These are phyloP conservation scores for Suaeda aralocaspica DNA, from an alignment of 148 eudicot species.

Conservation along the genomic window DNA sequence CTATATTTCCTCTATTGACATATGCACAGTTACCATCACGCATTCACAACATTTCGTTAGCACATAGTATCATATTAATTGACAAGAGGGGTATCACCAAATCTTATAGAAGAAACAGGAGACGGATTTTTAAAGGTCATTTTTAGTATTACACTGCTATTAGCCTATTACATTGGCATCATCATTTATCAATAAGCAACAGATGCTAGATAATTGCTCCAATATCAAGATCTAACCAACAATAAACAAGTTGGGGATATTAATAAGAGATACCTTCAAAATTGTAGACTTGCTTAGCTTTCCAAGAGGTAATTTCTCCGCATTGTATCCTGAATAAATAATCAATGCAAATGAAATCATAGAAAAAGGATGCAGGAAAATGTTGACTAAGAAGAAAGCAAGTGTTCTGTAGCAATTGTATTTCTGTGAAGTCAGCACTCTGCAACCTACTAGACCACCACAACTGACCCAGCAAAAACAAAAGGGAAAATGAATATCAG, in stretches of 20 bases:
- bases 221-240: conserved; percentile 7
- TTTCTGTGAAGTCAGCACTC: background rate
- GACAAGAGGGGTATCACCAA: background rate
- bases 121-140: background rate
- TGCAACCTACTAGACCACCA: background rate
- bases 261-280: conserved; percentile 49
- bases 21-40: background rate
- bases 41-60: background rate
- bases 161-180: background rate
- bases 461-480: background rate
- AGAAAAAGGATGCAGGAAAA: conserved; percentile 1
- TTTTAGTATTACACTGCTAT: background rate
- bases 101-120: background rate
- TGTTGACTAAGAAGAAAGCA: background rate
- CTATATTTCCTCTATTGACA: too few species aligned
- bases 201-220: background rate
- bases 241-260: background rate
- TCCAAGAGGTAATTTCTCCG: conserved; percentile 94
- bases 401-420: background rate
- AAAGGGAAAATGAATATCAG: background rate
- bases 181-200: background rate
- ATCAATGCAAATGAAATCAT: background rate
- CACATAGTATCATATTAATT: background rate
- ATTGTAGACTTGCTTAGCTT: conserved; percentile 92
- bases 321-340: conserved; percentile 71